A percentile compares a stretch with the other conserved stretches of the same genome.
Conservation (phyloP, 2,329 filamentous ascomycete species). For the Phyllachora maydis region DNA sequence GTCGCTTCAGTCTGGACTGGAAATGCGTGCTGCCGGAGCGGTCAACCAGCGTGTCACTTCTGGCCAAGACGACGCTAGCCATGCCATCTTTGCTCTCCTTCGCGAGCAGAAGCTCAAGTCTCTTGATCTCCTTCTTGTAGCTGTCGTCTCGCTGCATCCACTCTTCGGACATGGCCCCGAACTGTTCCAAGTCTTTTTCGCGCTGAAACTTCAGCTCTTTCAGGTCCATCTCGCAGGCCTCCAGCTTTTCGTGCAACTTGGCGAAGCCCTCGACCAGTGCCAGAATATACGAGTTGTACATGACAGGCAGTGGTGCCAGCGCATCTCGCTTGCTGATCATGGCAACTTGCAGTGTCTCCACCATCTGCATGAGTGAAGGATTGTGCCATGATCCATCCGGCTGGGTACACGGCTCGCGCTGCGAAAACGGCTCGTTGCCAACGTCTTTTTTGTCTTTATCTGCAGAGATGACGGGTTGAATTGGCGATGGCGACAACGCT, state of each 20-base stretch:
- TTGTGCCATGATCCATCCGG: slow-evolving; percentile 12
- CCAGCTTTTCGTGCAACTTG: slow-evolving; percentile 7
- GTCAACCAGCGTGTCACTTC: slow-evolving; percentile 19
- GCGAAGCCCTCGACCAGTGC: slow-evolving; percentile 15
- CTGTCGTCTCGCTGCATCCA: slow-evolving; percentile 15
- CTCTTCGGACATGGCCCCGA: slow-evolving; percentile 14
- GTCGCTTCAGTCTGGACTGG: slow-evolving; percentile 9
- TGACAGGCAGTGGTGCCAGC: slow-evolving; percentile 13
- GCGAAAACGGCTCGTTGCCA: too few species aligned
- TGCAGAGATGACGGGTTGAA: too few species aligned
- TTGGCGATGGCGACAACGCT: too few species aligned
- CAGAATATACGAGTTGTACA: slow-evolving; percentile 20
- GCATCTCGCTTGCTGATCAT: slow-evolving; percentile 16
- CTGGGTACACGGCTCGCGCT: too few species aligned
- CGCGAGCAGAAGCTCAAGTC: slow-evolving; percentile 15
- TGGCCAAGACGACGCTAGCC: slow-evolving; percentile 20
- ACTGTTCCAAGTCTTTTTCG: slow-evolving; percentile 12
- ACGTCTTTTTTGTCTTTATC: too few species aligned
- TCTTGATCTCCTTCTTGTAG: slow-evolving; percentile 17
- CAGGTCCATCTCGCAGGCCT: slow-evolving; percentile 5
- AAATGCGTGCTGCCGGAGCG: slow-evolving; percentile 13
- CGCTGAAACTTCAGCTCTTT: slow-evolving; percentile 10
- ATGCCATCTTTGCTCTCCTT: slow-evolving; percentile 15
- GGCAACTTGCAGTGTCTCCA: slow-evolving; percentile 18
- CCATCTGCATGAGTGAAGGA: slow-evolving; percentile 21